phyloP scores from a whole-genome alignment of 2,329 filamentous ascomycete species.

The Oidium heveae region DNA sequence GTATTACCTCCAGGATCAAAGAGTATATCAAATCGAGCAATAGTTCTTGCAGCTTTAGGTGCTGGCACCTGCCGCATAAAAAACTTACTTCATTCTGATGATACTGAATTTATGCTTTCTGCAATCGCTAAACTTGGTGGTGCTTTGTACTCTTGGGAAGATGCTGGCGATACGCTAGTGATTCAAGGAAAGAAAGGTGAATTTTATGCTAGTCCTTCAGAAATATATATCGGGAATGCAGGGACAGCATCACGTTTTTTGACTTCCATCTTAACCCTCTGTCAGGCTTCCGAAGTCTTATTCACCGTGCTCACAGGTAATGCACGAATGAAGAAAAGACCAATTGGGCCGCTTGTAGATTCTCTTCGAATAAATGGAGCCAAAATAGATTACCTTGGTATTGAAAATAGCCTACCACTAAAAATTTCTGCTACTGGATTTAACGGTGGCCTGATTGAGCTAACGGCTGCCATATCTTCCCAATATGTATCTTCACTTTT shows the following conservation, averaged over 20 bases:
- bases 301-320: constrained; percentile 79
- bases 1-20: constrained; percentile 89
- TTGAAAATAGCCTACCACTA: constrained; percentile 60
- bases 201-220: constrained; percentile 46
- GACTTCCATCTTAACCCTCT: constrained; percentile 73
- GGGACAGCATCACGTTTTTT: constrained; percentile 90
- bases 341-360: constrained; percentile 80
- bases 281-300: constrained; percentile 34
- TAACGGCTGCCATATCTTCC: constrained; percentile 91
- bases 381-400: constrained; percentile 64
- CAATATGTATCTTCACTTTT: constrained; percentile 94
- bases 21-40: constrained; percentile 85
- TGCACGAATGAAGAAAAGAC: constrained; percentile 82
- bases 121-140: constrained; percentile 69
- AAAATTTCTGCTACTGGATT: constrained; percentile 66
- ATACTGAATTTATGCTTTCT: constrained; percentile 90
- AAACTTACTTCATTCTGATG: constrained; percentile 86
- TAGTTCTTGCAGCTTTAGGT: constrained; percentile 80
- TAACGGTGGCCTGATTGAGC: constrained; percentile 63
- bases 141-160: constrained; percentile 79
- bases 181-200: constrained; percentile 79
- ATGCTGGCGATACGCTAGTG: constrained; percentile 73
- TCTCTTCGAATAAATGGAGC: constrained; percentile 71
- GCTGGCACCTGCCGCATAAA: constrained; percentile 66
- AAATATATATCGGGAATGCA: constrained; percentile 85